Evolutionary conservation across 257 asterid species (phyloP).

Genomic region (Anisodus tanguticus): DNA sequence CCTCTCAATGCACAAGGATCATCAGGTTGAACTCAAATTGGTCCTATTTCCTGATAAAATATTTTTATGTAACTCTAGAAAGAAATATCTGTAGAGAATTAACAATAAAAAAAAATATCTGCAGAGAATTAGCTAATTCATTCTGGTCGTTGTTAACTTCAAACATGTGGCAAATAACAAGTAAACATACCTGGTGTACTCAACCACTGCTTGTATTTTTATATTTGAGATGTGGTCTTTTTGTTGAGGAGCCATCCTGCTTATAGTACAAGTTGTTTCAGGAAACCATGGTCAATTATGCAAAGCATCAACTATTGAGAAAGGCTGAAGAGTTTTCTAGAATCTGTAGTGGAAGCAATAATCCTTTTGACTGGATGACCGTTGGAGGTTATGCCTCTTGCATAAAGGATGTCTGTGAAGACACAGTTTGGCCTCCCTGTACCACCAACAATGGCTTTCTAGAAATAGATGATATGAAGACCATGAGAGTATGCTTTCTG

Average conservation of each 20-base stretch:
- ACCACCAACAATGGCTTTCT: slow-evolving; percentile 25
- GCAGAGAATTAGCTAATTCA: background rate
- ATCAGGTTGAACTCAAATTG: slow-evolving; percentile 14
- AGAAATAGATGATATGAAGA: slow-evolving; percentile 23
- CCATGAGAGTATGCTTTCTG: slow-evolving; percentile 24
- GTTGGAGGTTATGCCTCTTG: slow-evolving; percentile 26
- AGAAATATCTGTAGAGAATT: background rate
- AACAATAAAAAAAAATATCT: background rate
- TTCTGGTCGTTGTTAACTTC: slow-evolving; percentile 8
- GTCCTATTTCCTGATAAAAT: slow-evolving; percentile 16
- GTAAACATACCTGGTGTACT: background rate
- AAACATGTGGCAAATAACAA: background rate
- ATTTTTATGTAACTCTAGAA: background rate
- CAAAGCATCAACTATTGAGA: slow-evolving; percentile 24
- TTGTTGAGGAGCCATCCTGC: background rate
- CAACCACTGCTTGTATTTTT: background rate
- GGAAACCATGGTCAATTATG: slow-evolving; percentile 27
- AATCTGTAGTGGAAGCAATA: slow-evolving; percentile 8
- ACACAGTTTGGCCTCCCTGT: slow-evolving; percentile 29
- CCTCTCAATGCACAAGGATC: slow-evolving; percentile 23
- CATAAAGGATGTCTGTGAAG: slow-evolving; percentile 27
- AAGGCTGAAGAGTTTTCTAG: slow-evolving; percentile 26
- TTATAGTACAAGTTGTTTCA: slow-evolving; percentile 16
- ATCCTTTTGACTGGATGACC: slow-evolving; percentile 10
- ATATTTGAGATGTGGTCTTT: slow-evolving; percentile 10